Percentiles rank a stretch among this genome's conserved stretches.
phyloP scores from a whole-genome alignment of 2,329 filamentous ascomycete genomes.

The Talaromyces sp. region DNA sequence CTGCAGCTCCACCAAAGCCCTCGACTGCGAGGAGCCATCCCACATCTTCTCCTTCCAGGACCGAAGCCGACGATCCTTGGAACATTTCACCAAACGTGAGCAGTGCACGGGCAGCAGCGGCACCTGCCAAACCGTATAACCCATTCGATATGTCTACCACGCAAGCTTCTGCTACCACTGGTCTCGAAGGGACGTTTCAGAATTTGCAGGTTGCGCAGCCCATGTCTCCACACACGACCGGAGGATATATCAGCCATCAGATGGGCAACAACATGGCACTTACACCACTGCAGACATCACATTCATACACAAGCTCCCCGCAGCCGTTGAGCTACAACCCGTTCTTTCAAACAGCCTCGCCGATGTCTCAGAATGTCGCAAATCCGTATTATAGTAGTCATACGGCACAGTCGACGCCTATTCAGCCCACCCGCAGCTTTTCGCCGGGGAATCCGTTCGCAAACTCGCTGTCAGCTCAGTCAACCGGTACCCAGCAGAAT shows the following conservation, averaged over 20 bases:
- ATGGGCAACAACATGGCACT: conserved; percentile 34
- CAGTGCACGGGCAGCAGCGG: conserved; percentile 17
- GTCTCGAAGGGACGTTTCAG: conserved; percentile 66
- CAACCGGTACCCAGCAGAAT: conserved; percentile 12
- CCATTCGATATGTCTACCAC: conserved; percentile 55
- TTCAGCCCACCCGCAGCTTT: conserved; percentile 22
- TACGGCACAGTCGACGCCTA: conserved; percentile 13
- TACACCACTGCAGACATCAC: conserved; percentile 35
- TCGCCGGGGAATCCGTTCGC: conserved; percentile 35
- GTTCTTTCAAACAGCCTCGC: conserved; percentile 37
- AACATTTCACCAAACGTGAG: conserved; percentile 14
- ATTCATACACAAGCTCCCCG: conserved; percentile 32
- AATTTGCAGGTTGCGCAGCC: conserved; percentile 66
- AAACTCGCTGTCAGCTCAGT: conserved; percentile 24
- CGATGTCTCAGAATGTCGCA: conserved; percentile 24
- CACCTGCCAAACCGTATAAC: conserved; percentile 50
- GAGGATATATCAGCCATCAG: conserved; percentile 49
- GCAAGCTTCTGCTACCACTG: conserved; percentile 25
- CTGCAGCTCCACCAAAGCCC: conserved; percentile 54
- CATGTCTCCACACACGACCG: conserved; percentile 71
- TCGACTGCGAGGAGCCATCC: conserved; percentile 19
- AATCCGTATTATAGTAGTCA: conserved; percentile 18
- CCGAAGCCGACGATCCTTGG: conserved; percentile 62
- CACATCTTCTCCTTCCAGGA: conserved; percentile 33
- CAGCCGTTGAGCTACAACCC: conserved; percentile 38